These are phyloP conservation scores for Plectosphaerella sp. DNA, from an alignment of 2,329 filamentous ascomycete species.

Conservation along the genomic window DNA sequence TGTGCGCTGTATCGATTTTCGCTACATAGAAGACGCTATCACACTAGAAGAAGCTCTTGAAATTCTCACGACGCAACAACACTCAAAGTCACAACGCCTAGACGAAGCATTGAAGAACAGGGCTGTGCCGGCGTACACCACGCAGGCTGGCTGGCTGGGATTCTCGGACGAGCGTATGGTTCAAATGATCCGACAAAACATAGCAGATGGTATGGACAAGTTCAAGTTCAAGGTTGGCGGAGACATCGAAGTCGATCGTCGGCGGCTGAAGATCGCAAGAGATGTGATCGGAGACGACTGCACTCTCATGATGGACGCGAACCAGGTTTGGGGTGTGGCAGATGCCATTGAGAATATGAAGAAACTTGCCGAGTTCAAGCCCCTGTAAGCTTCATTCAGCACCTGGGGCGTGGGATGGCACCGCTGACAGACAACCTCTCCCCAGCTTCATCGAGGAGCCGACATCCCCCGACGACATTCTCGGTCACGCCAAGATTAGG, in stretches of 20 bases:
- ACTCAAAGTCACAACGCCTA: conserved; percentile 66
- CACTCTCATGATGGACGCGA: conserved; percentile 88
- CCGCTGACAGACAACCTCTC: not conserved
- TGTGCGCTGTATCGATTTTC: conserved; percentile 85
- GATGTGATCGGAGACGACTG: conserved; percentile 83
- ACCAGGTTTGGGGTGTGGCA: conserved; percentile 88
- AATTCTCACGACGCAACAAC: conserved; percentile 62
- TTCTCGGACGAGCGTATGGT: conserved; percentile 87
- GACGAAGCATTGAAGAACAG: conserved; percentile 67
- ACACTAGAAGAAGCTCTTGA: conserved; percentile 77
- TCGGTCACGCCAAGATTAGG: conserved; percentile 80
- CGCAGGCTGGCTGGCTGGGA: conserved; percentile 83
- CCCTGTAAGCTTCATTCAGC: conserved; percentile 20
- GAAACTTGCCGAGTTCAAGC: conserved; percentile 74
- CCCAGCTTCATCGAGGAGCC: conserved; percentile 94
- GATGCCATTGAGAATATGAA: conserved; percentile 87
- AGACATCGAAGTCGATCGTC: conserved; percentile 65
- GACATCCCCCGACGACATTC: conserved; percentile 82
- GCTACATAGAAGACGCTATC: conserved; percentile 91
- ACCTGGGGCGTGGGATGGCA: not conserved
- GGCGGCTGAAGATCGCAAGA: conserved; percentile 67
- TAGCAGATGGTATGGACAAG: conserved; percentile 72
- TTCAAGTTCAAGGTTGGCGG: conserved; percentile 90
- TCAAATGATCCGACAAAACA: conserved; percentile 66
- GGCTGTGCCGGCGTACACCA: conserved; percentile 88